Percentiles rank a stretch among this genome's conserved stretches.
phyloP scores from a whole-genome alignment of 345 rosid genomes.

The Aurinia saxatilis region DNA sequence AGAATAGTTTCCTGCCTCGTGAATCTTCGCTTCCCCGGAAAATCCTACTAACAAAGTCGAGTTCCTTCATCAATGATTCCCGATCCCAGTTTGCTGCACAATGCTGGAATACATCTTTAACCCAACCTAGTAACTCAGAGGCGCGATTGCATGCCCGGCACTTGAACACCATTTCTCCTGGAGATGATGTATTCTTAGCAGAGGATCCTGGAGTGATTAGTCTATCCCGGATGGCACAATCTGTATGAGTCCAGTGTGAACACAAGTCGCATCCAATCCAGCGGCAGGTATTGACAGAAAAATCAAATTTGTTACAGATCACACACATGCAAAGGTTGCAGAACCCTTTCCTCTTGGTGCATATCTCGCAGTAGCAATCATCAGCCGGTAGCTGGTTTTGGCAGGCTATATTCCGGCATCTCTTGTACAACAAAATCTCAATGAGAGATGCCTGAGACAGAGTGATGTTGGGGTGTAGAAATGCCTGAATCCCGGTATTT shows the following conservation, averaged over 20 bases:
- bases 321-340: constrained; percentile 96
- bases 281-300: constrained; percentile 88
- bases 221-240: constrained; percentile 88
- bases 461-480: constrained; percentile 70
- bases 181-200: constrained; percentile 50
- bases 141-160: constrained; percentile 82
- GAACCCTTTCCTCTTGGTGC: constrained; percentile 74
- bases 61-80: constrained; percentile 76
- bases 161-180: constrained; percentile 69
- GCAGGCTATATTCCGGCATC: constrained; percentile 91
- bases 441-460: constrained; percentile 74
- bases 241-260: constrained; percentile 96
- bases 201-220: constrained; percentile 63
- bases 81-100: constrained; percentile 89
- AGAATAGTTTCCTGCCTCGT: constrained; percentile 71
- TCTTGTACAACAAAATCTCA: constrained; percentile 74
- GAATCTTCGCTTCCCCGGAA: constrained; percentile 82
- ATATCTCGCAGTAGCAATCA: constrained; percentile 74
- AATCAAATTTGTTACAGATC: constrained; percentile 89
- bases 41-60: constrained; percentile 80
- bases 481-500: constrained; percentile 85
- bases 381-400: constrained; percentile 90
- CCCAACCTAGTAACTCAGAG: constrained; percentile 96
- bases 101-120: constrained; percentile 91
- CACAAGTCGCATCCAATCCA: constrained; percentile 96